Percentiles rank a stretch among this genome's conserved stretches.
Evolutionary conservation across 768 basidiomycete species (phyloP).

Genomic region (Lanmaoa pseudosensibilis): DNA sequence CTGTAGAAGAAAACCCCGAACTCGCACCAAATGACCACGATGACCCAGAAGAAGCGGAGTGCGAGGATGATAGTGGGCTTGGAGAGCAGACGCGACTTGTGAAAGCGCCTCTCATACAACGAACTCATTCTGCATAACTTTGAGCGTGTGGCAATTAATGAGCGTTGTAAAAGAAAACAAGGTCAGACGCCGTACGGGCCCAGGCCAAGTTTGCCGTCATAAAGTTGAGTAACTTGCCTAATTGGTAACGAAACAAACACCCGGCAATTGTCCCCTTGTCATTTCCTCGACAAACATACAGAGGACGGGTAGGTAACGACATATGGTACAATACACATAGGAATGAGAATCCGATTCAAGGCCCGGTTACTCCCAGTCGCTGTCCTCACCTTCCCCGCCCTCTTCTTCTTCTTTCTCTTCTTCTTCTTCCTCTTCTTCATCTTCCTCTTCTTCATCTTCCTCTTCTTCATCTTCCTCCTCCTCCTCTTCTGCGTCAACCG

Average conservation of each 20-base stretch:
- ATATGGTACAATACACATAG: slow-evolving; percentile 22
- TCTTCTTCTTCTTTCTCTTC: slow-evolving; percentile 31
- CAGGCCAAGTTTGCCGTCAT: slow-evolving; percentile 9
- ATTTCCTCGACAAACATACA: neutral
- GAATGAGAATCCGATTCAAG: neutral
- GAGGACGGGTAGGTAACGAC: neutral
- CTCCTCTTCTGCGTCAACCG: slow-evolving; percentile 32
- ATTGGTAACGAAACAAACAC: slow-evolving; percentile 6
- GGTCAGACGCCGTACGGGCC: neutral
- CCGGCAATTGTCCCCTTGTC: neutral
- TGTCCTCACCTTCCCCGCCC: slow-evolving; percentile 18
- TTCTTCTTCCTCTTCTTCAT: slow-evolving; percentile 35
- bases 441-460: neutral
- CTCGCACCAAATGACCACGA: slow-evolving; percentile 66
- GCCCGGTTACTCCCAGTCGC: slow-evolving; percentile 59
- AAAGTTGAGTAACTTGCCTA: slow-evolving; percentile 6
- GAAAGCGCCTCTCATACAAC: slow-evolving; percentile 29
- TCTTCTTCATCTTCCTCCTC: slow-evolving; percentile 38
- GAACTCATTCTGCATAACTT: slow-evolving; percentile 31
- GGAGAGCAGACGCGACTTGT: slow-evolving; percentile 25
- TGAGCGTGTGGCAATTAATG: neutral
- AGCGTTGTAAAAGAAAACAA: neutral
- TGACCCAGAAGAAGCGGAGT: slow-evolving; percentile 53
- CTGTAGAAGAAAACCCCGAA: slow-evolving; percentile 58
- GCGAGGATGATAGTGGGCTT: slow-evolving; percentile 39